Evolutionary conservation across 2,329 filamentous ascomycete species (phyloP), one percentile per base, ranked within the genome.

Genomic region (Zymoseptoria crescenta): DNA sequence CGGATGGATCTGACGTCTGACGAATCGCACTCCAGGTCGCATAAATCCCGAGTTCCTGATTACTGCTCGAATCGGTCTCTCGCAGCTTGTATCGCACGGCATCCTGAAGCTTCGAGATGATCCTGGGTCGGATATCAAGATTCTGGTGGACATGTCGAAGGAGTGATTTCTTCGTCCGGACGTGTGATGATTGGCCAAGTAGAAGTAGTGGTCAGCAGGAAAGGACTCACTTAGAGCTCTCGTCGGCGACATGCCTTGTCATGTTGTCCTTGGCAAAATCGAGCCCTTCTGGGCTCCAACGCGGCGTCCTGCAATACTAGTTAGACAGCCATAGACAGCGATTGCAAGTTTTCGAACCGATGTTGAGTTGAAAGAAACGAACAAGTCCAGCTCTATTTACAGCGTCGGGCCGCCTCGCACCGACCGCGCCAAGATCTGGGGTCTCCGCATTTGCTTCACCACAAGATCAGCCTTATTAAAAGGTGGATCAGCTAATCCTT

Each of bases 141-240:
- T 60, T 52, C 19, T 60, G 55, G 58, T 60, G 3, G 58, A 60
- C 24, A 54, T 57, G 58, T 57, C 55, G 3, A 60, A 49, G 29
- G 35, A 50, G 28, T 51, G 49, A 24, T 16, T 6, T 16, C 13
- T 16, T n/a, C 13, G 13, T 16, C 35, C 13, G 13, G 35, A 13
- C n/a, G 35, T 5, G 16, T 6, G 35, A 13, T 45, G 13, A 45
- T 16, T 41, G 13, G 13, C 16, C 0, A 45, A 45, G 35, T 24
- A 24, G 24, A 24, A 24, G 4, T 24, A 24, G 24, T n/a, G n/a
- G n/a, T n/a, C n/a, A n/a, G n/a, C n/a, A n/a, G n/a, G n/a, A n/a
- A n/a, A n/a, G n/a, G n/a, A n/a, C n/a, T n/a, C n/a, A n/a, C n/a
- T n/a, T n/a, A n/a, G n/a, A n/a, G n/a, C n/a, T n/a, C n/a, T n/a